Conservation (phyloP, 768 basidiomycete species). For the Mycena floridula region DNA sequence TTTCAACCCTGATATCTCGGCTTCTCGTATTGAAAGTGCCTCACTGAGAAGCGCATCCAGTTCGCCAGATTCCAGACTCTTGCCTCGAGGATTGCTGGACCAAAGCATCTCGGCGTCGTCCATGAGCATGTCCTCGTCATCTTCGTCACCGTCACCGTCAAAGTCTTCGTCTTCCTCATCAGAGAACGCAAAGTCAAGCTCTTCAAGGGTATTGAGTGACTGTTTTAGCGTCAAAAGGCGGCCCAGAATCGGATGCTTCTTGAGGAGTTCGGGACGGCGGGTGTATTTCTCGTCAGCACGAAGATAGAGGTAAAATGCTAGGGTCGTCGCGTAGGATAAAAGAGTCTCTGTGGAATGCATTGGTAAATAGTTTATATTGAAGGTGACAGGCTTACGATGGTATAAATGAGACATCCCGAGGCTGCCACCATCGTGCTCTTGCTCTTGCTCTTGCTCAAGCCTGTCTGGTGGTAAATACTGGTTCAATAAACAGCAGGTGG, state of each 20-base stretch:
- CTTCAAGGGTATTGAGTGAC: slow-evolving; percentile 74
- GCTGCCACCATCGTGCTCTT: slow-evolving; percentile 45
- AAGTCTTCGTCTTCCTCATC: slow-evolving; percentile 44
- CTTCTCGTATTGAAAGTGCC: slow-evolving; percentile 21
- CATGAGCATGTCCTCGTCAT: slow-evolving; percentile 27
- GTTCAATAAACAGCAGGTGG: neutral
- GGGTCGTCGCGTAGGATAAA: slow-evolving; percentile 81
- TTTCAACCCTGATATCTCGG: slow-evolving; percentile 5
- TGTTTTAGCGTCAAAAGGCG: slow-evolving; percentile 83
- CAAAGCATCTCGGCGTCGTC: slow-evolving; percentile 27
- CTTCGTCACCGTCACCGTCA: slow-evolving; percentile 31
- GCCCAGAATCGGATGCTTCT: slow-evolving; percentile 62
- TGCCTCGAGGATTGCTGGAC: neutral
- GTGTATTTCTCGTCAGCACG: slow-evolving; percentile 62
- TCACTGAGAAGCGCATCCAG: slow-evolving; percentile 54
- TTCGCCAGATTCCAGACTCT: slow-evolving; percentile 33
- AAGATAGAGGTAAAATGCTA: slow-evolving; percentile 92
- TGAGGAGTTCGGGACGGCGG: slow-evolving; percentile 54
- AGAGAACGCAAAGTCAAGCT: slow-evolving; percentile 63
- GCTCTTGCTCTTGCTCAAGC: slow-evolving; percentile 31
- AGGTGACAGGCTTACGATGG: slow-evolving; percentile 60
- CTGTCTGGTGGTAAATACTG: slow-evolving; percentile 1
- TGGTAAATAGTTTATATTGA: neutral
- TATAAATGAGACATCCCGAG: slow-evolving; percentile 77
- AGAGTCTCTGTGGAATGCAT: slow-evolving; percentile 62